Base-by-base conservation (phyloP, 1,284 basidiomycete species). In the Laetiporus sulphureus region DNA sequence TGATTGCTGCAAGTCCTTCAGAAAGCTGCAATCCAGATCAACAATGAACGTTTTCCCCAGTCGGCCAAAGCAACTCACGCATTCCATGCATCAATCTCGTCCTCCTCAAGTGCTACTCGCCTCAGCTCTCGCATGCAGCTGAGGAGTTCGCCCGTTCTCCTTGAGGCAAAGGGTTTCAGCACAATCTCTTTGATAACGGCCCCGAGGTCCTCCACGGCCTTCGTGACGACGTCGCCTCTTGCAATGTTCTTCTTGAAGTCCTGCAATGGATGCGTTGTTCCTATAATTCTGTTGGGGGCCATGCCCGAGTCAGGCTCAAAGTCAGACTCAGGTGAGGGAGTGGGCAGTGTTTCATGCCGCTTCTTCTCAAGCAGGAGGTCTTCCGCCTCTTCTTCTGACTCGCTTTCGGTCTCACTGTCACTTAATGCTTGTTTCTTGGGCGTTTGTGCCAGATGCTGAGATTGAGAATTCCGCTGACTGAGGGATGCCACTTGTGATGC, bases 71-170 rank as follows among this genome's bases (percentile, higher is more conserved):
- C 19, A 27, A 68, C 77, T 49, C 46, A 85, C 80, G 58, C 59
- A 61, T 90, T 89, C 86, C 86, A 90, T 18, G 73, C 73, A 38
- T 83, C 80, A 32, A 88, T 74, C 59, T 88, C 83, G 56, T 87
- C 83, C 62, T 89, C 83, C 76, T 71, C 73, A 44, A 89, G 60
- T 15, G 77, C 82, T 2, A 77, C 76, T 42, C 72, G 67, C 51
- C 90, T 72, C 63, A 92, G 62, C 36, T 64, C 71, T 49, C 64
- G 63, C 71, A 93, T 67, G 61, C 88, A 91, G 34, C 83, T 74
- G 22, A 90, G 42, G 62, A 91, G 71, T 57, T 91, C 85, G 10
- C 68, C 66, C 34, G 70, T 70, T 42, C 88, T 71, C 51, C 78
- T 69, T 32, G 63, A 66, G 27, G 83, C 75, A 60, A 91, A 91